phyloP scores from a whole-genome alignment of 345 rosid genomes.

The Bruguiera parviflora region DNA sequence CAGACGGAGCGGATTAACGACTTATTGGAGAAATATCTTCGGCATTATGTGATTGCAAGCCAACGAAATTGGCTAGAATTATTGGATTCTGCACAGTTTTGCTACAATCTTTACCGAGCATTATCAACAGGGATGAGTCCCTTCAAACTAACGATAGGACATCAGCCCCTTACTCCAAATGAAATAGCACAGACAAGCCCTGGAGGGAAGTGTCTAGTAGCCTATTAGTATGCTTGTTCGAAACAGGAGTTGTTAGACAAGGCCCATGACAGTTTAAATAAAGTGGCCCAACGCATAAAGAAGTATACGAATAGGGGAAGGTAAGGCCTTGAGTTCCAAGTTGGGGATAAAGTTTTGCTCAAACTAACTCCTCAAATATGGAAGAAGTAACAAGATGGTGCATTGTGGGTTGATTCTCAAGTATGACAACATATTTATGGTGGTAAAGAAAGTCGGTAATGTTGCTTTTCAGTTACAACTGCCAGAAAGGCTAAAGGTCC shows the following conservation, averaged over 20 bases:
- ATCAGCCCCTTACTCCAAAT: background rate
- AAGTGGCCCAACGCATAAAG: background rate
- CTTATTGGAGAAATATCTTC: background rate
- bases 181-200: background rate
- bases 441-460: background rate
- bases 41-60: background rate
- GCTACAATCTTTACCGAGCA: rapidly evolving
- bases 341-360: too few relatives aligned
- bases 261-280: background rate
- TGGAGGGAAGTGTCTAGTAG: background rate
- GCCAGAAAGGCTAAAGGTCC: background rate
- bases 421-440: background rate
- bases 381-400: background rate
- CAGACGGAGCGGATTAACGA: rapidly evolving
- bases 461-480: background rate
- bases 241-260: background rate
- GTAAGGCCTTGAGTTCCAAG: too few relatives aligned
- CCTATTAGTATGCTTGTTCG: background rate
- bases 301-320: background rate
- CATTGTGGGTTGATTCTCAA: background rate
- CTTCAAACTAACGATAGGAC: background rate
- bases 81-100: background rate
- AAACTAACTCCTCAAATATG: background rate
- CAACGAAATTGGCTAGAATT: background rate
- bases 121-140: background rate